Base-by-base conservation (phyloP, 192 early-diverging fungal genomes). In the Spizellomyces punctatus region DNA sequence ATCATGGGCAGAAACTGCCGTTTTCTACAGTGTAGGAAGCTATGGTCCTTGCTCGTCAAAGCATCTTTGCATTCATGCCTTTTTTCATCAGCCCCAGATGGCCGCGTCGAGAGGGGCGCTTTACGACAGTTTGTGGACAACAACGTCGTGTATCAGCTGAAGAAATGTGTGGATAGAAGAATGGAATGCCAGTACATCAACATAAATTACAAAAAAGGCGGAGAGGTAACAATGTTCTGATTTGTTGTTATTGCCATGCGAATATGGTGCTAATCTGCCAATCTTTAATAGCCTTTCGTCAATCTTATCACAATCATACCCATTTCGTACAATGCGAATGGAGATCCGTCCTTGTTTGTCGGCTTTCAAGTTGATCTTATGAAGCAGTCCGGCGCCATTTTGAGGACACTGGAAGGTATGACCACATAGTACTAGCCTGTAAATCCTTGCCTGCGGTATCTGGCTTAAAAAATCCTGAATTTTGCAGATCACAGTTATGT, bases 281-380 rank as follows among this genome's bases (percentile, higher is more conserved):
- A 36, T 36, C 3, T 36, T 36, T 3, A 36, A 16, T 46, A 76
- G 83, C 81, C 89, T 6, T 90, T 90, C 75, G 78, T 90, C 2
- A 90, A 90, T 64, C 75, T 88, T 5, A 69, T 90, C 17, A 90
- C 89, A 1, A 74, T 89, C n/a, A 82, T 90, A n/a, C 89, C 89
- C 0, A 76, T 90, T 10, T 55, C 36, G 47, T 36, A 76, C 4
- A 81, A 85, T 10, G 66, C 36, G n/a, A 78, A 81, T 5, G 78
- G 80, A 2, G 41, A 6, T 0, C 57, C 63, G 27, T 75, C 79
- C 36, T 83, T 79, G 48, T 86, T 88, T 75, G 85, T 90, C 49
- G 89, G 86, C 5, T 79, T 90, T 52, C 89, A 90, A 64, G 77
- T 89, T 10, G 89, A 90, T 62, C 66, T 90, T 56, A 85, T 90